Evolutionary conservation across 73 alveolate genomes (phyloP), one percentile per base, ranked within the genome.

Genomic region (Symbiodinium pilosum): DNA sequence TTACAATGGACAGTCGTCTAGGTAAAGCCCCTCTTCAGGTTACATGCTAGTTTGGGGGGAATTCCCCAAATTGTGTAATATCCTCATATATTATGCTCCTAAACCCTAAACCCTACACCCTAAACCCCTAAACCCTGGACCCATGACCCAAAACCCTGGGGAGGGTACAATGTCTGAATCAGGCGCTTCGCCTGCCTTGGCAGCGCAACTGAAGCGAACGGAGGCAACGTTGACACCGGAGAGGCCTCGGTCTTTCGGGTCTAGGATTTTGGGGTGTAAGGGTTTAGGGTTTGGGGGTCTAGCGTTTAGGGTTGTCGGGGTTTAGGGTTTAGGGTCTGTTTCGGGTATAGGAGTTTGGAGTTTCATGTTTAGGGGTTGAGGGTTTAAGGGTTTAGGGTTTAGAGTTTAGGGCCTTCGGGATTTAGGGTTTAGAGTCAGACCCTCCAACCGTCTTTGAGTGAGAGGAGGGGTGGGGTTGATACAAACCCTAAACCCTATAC

Each of bases 161-260:
- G 14, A 9, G 59, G 6, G 59, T 47, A 6, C 14, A 6, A 47
- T 9, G 14, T 14, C 59, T 47, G 59, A 47, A n/a, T n/a, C 21
- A 56, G 75, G 75, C 75, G 75, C 75, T 34, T 56, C 43, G 84
- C 43, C 84, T 18, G 84, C 84, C 41, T 41, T 34, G 84, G 43
- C 84, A 43, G 84, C 43, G 43, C 84, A 43, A 28, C 44, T 71
- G 43, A 34, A 34, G 84, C 84, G 84, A 41, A 30, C 43, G 20
- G 84, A 30, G 24, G 84, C 42, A 43, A 28, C 40, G 84, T 43
- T 71, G 14, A 71, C 84, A 14, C 84, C 84, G 43, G 43, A 71
- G 43, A 71, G 84, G 84, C 84, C 9, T 5, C 28, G 16, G 43
- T 12, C 12, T 71, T 28, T 56, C 0, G 75, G 75, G 75, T 56